Conservation (phyloP, 2,329 filamentous ascomycete species). For the Xenosphaeropsis pyriputrescens region DNA sequence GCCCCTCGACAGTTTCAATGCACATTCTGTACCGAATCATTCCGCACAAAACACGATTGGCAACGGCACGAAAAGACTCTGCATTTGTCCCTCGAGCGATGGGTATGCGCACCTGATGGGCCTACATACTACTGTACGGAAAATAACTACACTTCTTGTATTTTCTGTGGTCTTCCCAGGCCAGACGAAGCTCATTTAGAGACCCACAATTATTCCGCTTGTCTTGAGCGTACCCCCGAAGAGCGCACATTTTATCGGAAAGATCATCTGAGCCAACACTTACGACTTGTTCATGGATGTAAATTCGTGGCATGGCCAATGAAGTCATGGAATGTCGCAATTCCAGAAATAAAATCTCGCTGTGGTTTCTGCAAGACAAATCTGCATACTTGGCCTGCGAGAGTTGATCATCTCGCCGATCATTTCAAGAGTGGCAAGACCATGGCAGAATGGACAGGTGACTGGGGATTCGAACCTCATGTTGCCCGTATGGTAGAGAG, state of each 20-base stretch:
- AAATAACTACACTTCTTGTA: constrained; percentile 39
- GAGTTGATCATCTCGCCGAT: constrained; percentile 49
- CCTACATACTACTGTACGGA: constrained; percentile 39
- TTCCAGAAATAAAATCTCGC: constrained; percentile 44
- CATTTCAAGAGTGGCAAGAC: constrained; percentile 52
- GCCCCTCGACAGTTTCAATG: constrained; percentile 38
- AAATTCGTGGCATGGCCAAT: constrained; percentile 51
- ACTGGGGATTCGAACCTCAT: constrained; percentile 50
- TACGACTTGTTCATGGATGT: constrained; percentile 42
- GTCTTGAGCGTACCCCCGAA: constrained; percentile 45
- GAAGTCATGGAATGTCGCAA: constrained; percentile 45
- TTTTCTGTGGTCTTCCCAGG: constrained; percentile 42
- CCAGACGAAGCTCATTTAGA: constrained; percentile 41
- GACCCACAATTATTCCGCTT: constrained; percentile 44
- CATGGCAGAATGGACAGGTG: constrained; percentile 57
- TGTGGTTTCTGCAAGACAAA: constrained; percentile 52
- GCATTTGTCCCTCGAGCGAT: constrained; percentile 48
- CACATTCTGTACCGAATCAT: constrained; percentile 55
- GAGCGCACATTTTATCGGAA: constrained; percentile 55
- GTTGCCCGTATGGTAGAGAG: constrained; percentile 51
- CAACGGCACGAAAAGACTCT: constrained; percentile 56
- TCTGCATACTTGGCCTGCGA: constrained; percentile 44
- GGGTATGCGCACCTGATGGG: constrained; percentile 48
- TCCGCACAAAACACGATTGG: constrained; percentile 56
- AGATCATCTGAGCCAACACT: constrained; percentile 51